These are phyloP conservation scores for Grosmannia huntii DNA, from an alignment of 2,329 filamentous ascomycete species.

Conservation along the genomic window DNA sequence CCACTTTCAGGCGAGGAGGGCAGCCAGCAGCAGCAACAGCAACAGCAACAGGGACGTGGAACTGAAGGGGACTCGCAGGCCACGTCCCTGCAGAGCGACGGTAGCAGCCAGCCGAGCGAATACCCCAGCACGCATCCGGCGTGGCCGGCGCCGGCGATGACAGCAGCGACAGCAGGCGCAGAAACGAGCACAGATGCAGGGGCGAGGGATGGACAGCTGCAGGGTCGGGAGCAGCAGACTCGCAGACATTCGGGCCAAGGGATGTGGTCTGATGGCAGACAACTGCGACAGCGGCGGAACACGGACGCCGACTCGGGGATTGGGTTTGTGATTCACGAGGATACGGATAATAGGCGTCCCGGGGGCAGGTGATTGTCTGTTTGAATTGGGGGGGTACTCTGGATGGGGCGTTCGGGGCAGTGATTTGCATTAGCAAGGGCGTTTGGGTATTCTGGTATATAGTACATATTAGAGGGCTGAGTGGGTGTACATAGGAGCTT, in stretches of 20 bases:
- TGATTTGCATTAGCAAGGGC: no score
- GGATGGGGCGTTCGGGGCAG: no score
- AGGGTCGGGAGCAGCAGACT: not conserved
- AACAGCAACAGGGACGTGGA: not conserved
- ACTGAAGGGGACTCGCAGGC: not conserved
- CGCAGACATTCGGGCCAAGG: not conserved
- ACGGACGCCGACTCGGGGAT: not conserved
- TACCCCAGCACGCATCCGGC: conserved; percentile 39
- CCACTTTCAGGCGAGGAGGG: conserved; percentile 18
- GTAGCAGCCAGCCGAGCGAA: conserved; percentile 41
- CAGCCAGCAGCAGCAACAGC: not conserved
- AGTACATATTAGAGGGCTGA: no score
- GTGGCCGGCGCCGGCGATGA: not conserved
- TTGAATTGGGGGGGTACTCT: not conserved
- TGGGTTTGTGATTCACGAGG: not conserved
- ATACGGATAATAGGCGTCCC: not conserved
- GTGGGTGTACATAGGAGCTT: no score
- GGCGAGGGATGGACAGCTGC: not conserved
- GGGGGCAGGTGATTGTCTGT: not conserved
- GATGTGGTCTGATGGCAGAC: not conserved
- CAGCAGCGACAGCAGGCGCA: no score
- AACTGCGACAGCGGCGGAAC: not conserved
- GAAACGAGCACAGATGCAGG: no score
- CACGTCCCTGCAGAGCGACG: not conserved
- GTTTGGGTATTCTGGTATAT: no score